A percentile compares a stretch with the other conserved stretches of the same genome.
Evolutionary conservation across 306 rosid species (phyloP).

Genomic region (Adenanthera pavonina): DNA sequence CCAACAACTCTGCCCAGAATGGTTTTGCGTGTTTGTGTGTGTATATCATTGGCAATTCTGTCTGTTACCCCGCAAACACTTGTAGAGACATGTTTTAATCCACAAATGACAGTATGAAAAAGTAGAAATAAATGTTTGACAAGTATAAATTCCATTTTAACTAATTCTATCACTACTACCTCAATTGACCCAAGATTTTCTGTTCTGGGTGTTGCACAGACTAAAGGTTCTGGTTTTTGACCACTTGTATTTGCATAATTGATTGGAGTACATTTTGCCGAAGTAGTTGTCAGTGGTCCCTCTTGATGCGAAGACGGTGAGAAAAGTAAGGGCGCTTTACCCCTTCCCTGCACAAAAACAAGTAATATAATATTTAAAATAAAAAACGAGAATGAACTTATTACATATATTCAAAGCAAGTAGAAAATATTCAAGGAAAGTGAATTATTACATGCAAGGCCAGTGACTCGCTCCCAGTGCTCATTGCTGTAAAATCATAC

Average conservation of each 20-base stretch:
- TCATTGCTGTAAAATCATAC: constrained; percentile 22
- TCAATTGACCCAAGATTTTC: not conserved
- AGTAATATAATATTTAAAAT: not conserved
- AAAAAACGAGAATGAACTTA: not conserved
- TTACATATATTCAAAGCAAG: not conserved
- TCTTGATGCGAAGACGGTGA: not conserved
- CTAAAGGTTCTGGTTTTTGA: not conserved
- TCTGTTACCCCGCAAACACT: not conserved
- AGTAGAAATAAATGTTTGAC: not conserved
- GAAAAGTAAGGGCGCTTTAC: not conserved
- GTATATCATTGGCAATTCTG: too few species aligned
- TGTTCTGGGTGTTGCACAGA: not conserved
- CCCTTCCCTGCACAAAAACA: not conserved
- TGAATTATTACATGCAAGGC: constrained; percentile 20
- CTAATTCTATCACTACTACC: constrained; percentile 19
- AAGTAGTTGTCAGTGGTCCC: not conserved
- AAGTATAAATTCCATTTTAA: not conserved
- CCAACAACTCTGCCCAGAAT: not conserved
- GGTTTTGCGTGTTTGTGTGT: not conserved
- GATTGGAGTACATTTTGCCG: not conserved
- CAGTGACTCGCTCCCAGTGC: not conserved
- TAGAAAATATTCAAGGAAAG: constrained; percentile 7
- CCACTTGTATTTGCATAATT: not conserved
- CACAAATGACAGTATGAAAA: not conserved
- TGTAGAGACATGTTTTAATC: not conserved